These are phyloP conservation scores for Eucalyptus regnans DNA, from an alignment of 345 rosid species.

Conservation along the genomic window DNA sequence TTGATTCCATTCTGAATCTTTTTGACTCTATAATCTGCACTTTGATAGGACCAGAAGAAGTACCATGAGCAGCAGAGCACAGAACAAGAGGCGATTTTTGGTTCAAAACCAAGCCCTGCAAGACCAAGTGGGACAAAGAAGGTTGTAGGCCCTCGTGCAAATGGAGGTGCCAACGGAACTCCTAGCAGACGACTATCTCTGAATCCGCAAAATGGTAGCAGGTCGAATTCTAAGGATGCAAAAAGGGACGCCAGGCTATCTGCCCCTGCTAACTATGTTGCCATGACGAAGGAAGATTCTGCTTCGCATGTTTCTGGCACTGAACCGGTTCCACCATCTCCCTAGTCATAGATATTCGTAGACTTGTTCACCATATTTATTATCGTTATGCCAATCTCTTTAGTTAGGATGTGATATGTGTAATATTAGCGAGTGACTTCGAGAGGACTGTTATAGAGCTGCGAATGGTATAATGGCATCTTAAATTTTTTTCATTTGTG, in stretches of 20 bases:
- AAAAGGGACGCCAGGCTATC: conserved; percentile 53
- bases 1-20: neutral
- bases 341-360: conserved; percentile 12
- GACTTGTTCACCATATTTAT: neutral
- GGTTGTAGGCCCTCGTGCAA: conserved; percentile 64
- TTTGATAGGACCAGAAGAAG: conserved; percentile 68
- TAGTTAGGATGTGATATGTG: neutral
- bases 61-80: conserved; percentile 65
- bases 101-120: conserved; percentile 79
- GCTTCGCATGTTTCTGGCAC: conserved; percentile 62
- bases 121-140: conserved; percentile 56
- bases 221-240: conserved; percentile 53
- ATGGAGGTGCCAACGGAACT: conserved; percentile 69
- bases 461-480: neutral
- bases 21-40: neutral
- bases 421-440: neutral
- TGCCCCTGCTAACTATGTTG: conserved; percentile 56
- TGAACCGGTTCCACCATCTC: conserved; percentile 56
- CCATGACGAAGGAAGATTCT: conserved; percentile 60
- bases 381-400: neutral
- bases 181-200: conserved; percentile 76
- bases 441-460: neutral
- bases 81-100: conserved; percentile 60
- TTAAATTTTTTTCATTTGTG: neutral
- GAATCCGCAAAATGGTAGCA: conserved; percentile 66